These are phyloP conservation scores for Chaetomium olivaceum DNA, from an alignment of 2,329 filamentous ascomycete species.

Conservation along the genomic window DNA sequence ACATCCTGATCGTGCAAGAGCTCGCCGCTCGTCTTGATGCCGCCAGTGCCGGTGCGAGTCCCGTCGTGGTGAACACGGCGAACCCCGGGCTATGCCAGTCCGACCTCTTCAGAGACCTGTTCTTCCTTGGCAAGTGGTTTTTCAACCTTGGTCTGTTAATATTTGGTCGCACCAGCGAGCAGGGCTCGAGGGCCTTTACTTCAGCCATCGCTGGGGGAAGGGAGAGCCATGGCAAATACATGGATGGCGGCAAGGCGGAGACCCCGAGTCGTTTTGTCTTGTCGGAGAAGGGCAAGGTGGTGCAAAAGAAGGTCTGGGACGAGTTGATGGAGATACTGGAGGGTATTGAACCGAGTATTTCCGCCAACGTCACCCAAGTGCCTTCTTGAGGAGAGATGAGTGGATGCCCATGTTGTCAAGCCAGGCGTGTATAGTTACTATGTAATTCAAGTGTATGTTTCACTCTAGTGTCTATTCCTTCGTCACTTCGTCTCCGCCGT, in stretches of 20 bases:
- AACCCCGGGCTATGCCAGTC: conserved; percentile 34
- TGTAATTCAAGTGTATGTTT: not conserved
- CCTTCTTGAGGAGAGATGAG: not conserved
- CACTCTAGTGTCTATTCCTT: not conserved
- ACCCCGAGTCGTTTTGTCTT: conserved; percentile 38
- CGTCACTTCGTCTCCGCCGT: not conserved
- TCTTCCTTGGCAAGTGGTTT: not conserved
- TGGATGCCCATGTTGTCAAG: not conserved
- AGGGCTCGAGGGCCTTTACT: conserved; percentile 26
- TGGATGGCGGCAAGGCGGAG: conserved; percentile 39
- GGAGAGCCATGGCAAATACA: conserved; percentile 45
- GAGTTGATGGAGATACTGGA: conserved; percentile 48
- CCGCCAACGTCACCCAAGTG: not conserved
- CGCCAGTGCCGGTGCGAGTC: conserved; percentile 31
- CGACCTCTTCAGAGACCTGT: conserved; percentile 17
- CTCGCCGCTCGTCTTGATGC: conserved; percentile 40
- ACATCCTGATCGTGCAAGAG: conserved; percentile 25
- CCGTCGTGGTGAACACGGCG: conserved; percentile 43
- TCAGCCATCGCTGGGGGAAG: conserved; percentile 33
- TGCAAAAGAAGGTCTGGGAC: conserved; percentile 43
- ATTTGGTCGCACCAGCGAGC: conserved; percentile 23
- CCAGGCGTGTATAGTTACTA: not conserved
- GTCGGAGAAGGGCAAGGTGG: conserved; percentile 41
- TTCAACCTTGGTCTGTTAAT: not conserved
- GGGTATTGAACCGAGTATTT: conserved; percentile 42